These are phyloP conservation scores for Aspergillus sp. DNA, from an alignment of 2,329 filamentous ascomycete species.

Conservation along the genomic window DNA sequence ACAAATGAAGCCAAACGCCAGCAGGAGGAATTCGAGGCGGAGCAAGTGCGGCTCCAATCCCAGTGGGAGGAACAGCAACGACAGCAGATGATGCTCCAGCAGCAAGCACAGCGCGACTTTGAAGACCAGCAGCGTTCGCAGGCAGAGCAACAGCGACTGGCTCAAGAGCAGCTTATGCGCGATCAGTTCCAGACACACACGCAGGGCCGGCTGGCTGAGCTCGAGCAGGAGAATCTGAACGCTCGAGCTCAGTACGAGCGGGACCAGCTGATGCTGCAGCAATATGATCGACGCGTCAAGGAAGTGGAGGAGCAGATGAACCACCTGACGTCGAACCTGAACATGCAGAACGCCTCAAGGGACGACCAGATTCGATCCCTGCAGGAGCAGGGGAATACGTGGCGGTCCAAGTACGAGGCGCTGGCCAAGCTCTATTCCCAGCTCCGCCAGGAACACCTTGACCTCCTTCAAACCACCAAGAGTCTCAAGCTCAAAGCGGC, in stretches of 20 bases:
- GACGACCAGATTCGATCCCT: conserved; percentile 89
- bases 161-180: conserved; percentile 78
- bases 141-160: conserved; percentile 78
- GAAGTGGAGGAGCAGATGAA: conserved; percentile 77
- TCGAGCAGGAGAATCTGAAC: conserved; percentile 90
- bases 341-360: conserved; percentile 76
- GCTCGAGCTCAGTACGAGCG: conserved; percentile 91
- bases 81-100: conserved; percentile 70
- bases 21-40: conserved; percentile 89
- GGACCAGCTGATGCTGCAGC: conserved; percentile 94
- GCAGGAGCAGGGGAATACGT: conserved; percentile 96
- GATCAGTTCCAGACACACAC: conserved; percentile 92
- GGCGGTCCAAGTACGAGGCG: conserved; percentile 93
- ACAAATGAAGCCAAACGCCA: conserved; percentile 83
- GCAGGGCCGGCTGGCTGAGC: conserved; percentile 86
- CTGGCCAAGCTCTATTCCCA: conserved; percentile 96
- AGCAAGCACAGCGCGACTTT: conserved; percentile 87
- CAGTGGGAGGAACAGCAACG: conserved; percentile 74
- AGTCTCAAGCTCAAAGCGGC: conserved; percentile 90
- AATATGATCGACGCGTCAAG: conserved; percentile 93
- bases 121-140: conserved; percentile 86
- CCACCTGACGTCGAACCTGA: conserved; percentile 72
- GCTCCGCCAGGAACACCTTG: conserved; percentile 85
- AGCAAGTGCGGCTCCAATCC: conserved; percentile 79
- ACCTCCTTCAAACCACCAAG: conserved; percentile 94